Base-by-base conservation (phyloP, 805 yeast genomes). In the Saccharomycopsis fibuligera region DNA sequence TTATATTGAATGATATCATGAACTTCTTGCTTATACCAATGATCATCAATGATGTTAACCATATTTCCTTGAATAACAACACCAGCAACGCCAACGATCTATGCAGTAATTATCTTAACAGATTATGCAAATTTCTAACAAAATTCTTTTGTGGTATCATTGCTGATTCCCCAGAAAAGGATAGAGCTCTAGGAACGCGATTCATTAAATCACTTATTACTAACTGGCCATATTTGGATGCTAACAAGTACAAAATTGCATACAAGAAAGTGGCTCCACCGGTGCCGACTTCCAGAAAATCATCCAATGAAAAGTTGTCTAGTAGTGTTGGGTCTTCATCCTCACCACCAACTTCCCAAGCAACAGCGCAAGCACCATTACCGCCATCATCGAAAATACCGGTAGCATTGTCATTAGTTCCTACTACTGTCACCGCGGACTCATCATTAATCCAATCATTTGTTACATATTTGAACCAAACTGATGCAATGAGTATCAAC, bases 121-220 rank as follows among this genome's bases (percentile, higher is more conserved):
- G 64, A 3, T 54, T 64, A 44, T 60, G 82, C 40, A 73, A 69
- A 54, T 66, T 76, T 23, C 58, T 82, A 38, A 68, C 76, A 6
- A 78, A 81, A 17, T 72, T 83, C 12, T 56, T 84, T 29, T 73
- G 82, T 48, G 82, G 82, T 39, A 76, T 75, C 55, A 65, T 64
- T 30, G 58, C 68, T 2, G 67, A 73, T 3, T 56, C 66, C 22
- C 61, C 62, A 48, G 73, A 70, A 50, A 69, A 71, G 37, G 79
- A 79, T 53, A 64, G 70, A 41, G 54, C 73, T 5, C 67, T 75
- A 5, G 78, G 82, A 1, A 68, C 71, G 22, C 65, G 86, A 42
- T 78, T 75, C 49, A 63, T 80, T 19, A 73, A 71, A 47, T 79
- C 76, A 51, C 55, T 82, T 5, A 57, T 83, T 35, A 76, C 69